phyloP scores from a whole-genome alignment of 73 alveolate genomes.

The Tetrahymena malaccensis region DNA sequence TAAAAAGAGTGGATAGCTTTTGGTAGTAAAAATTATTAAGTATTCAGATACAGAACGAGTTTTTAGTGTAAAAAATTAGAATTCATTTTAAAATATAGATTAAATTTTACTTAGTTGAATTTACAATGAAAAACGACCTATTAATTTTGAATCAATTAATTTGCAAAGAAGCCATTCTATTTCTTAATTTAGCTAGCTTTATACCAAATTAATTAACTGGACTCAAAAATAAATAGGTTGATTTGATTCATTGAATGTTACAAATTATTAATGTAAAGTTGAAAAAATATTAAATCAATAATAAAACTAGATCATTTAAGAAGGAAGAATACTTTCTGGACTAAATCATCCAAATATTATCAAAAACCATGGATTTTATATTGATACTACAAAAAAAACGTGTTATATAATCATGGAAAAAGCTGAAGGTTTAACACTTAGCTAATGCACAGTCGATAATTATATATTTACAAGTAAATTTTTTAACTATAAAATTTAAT shows the following conservation, averaged over 20 bases:
- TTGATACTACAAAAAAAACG: not conserved
- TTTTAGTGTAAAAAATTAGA: not conserved
- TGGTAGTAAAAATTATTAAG: not conserved
- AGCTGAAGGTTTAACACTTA: not conserved
- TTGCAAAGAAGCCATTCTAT: not conserved
- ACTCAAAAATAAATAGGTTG: not conserved
- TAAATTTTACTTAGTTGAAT: not conserved
- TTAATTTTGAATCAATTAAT: too few species aligned
- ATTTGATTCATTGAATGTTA: too few species aligned
- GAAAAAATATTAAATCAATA: not conserved
- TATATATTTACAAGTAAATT: not conserved
- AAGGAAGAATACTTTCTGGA: not conserved
- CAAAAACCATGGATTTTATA: not conserved
- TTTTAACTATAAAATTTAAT: not conserved
- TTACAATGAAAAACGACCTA: too few species aligned
- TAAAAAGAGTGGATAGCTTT: not conserved
- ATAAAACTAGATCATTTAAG: not conserved
- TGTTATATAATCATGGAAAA: not conserved
- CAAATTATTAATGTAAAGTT: too few species aligned
- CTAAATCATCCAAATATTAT: not conserved
- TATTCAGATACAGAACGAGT: not conserved
- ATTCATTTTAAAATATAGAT: too few species aligned
- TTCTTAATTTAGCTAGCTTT: too few species aligned
- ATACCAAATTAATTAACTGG: not conserved
- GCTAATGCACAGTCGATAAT: not conserved